Percentiles rank a stretch among this genome's conserved stretches.
These are phyloP conservation scores for Penicillium arizonense DNA, from an alignment of 495 filamentous ascomycete species.

Conservation along the genomic window DNA sequence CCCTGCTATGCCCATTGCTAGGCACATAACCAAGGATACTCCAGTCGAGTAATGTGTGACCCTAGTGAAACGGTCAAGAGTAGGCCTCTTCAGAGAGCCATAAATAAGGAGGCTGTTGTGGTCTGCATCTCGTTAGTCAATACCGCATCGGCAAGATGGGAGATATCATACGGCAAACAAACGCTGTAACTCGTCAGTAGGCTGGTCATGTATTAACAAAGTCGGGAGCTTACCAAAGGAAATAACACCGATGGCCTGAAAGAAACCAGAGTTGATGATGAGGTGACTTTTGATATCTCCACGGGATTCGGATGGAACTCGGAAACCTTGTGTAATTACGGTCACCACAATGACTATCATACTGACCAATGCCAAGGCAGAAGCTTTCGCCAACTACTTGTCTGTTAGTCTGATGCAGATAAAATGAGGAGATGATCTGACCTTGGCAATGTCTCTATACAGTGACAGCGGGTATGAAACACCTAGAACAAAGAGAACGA, in stretches of 20 bases:
- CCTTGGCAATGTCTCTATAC: slow-evolving; percentile 97
- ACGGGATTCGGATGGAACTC: slow-evolving; percentile 64
- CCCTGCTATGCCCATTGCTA: slow-evolving; percentile 83
- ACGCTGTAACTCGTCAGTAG: slow-evolving; percentile 57
- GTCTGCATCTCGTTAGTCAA: slow-evolving; percentile 47
- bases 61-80: slow-evolving; percentile 84
- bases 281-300: slow-evolving; percentile 67
- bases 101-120: slow-evolving; percentile 98
- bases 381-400: slow-evolving; percentile 85
- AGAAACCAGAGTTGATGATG: slow-evolving; percentile 78
- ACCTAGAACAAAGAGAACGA: slow-evolving; percentile 78
- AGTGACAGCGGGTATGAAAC: slow-evolving; percentile 90
- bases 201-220: background rate
- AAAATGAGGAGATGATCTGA: slow-evolving; percentile 28
- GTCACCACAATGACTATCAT: slow-evolving; percentile 88
- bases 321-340: slow-evolving; percentile 80
- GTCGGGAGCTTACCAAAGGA: slow-evolving; percentile 71
- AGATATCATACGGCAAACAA: slow-evolving; percentile 70
- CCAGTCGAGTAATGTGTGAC: slow-evolving; percentile 92
- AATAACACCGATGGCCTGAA: slow-evolving; percentile 95
- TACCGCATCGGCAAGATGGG: background rate
- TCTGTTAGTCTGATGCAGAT: slow-evolving; percentile 16
- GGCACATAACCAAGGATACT: slow-evolving; percentile 84
- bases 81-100: slow-evolving; percentile 89
- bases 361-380: slow-evolving; percentile 82